These are phyloP conservation scores for Kodamaea kakaduensis DNA, from an alignment of 805 yeast species.

Conservation along the genomic window DNA sequence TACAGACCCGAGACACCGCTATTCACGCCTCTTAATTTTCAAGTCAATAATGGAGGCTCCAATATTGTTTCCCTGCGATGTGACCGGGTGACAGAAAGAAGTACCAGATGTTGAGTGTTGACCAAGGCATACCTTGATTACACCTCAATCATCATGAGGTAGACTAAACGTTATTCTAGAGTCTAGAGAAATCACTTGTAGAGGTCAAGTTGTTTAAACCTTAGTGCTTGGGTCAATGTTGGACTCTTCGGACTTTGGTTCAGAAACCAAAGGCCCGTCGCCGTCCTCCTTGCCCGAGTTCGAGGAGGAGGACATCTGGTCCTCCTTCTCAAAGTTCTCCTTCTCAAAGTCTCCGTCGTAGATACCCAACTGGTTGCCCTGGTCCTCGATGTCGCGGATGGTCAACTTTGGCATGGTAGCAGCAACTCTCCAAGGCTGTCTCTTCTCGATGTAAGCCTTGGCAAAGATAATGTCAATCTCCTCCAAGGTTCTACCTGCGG, in stretches of 20 bases:
- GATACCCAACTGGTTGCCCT: conserved; percentile 56
- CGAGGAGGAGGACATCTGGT: conserved; percentile 20
- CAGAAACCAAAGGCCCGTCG: conserved; percentile 8
- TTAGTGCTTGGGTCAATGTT: conserved; percentile 7
- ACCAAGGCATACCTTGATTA: no score
- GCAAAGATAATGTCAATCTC: conserved; percentile 58
- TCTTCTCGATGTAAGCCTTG: conserved; percentile 54
- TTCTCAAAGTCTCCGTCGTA: conserved; percentile 41
- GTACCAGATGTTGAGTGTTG: no score
- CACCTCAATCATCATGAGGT: no score
- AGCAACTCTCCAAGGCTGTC: conserved; percentile 63
- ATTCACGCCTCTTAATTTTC: no score
- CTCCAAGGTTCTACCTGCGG: conserved; percentile 42
- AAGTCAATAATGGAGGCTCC: no score
- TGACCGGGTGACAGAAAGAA: no score
- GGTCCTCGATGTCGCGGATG: conserved; percentile 53
- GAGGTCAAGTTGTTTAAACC: conserved; percentile 6
- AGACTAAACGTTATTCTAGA: no score
- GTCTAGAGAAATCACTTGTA: no score
- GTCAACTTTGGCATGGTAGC: conserved; percentile 55
- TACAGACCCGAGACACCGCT: no score
- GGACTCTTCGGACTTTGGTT: neutral
- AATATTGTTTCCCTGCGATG: no score
- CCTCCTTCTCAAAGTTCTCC: conserved; percentile 39
- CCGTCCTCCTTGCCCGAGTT: conserved; percentile 15